These are phyloP conservation scores for Phyllachora maydis DNA, from an alignment of 2,329 filamentous ascomycete genomes.

Conservation along the genomic window DNA sequence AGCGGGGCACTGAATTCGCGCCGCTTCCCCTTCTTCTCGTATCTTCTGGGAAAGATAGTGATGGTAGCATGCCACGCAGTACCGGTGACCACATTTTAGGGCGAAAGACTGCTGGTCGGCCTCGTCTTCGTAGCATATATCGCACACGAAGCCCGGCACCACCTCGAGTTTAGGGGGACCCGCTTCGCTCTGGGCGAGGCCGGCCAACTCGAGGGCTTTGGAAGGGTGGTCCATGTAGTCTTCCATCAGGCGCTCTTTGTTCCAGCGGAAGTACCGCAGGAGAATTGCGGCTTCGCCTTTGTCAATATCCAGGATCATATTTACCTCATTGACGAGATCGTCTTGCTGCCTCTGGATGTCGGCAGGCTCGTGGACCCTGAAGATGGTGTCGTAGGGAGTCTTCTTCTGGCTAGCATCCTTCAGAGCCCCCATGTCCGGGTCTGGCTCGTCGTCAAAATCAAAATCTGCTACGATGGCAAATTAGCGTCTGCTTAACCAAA, in stretches of 20 bases:
- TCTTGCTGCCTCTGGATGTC: conserved; percentile 79
- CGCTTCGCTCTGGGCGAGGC: conserved; percentile 46
- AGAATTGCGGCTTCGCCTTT: conserved; percentile 84
- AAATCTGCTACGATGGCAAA: conserved; percentile 21
- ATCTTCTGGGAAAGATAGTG: conserved; percentile 91
- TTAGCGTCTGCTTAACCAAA: conserved; percentile 6
- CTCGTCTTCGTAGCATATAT: conserved; percentile 90
- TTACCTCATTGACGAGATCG: conserved; percentile 72
- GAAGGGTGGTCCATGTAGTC: conserved; percentile 84
- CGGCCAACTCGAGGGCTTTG: conserved; percentile 65
- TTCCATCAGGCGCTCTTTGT: conserved; percentile 86
- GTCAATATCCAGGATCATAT: conserved; percentile 72
- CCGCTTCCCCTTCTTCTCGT: conserved; percentile 83
- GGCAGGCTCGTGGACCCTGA: conserved; percentile 55
- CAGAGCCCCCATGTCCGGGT: conserved; percentile 27
- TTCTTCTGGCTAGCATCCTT: conserved; percentile 51
- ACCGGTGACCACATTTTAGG: conserved; percentile 87
- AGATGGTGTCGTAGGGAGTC: conserved; percentile 67
- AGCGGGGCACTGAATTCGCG: conserved; percentile 80
- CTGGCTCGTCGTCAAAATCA: conserved; percentile 34
- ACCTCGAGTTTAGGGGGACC: conserved; percentile 46
- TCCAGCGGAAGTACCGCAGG: conserved; percentile 80
- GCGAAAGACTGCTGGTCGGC: conserved; percentile 64
- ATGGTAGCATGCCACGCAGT: conserved; percentile 79
- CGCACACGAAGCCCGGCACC: conserved; percentile 64